A percentile compares a stretch with the other conserved stretches of the same genome.
phyloP scores from a whole-genome alignment of 768 basidiomycete genomes.

The Podaxis carcinomalis region DNA sequence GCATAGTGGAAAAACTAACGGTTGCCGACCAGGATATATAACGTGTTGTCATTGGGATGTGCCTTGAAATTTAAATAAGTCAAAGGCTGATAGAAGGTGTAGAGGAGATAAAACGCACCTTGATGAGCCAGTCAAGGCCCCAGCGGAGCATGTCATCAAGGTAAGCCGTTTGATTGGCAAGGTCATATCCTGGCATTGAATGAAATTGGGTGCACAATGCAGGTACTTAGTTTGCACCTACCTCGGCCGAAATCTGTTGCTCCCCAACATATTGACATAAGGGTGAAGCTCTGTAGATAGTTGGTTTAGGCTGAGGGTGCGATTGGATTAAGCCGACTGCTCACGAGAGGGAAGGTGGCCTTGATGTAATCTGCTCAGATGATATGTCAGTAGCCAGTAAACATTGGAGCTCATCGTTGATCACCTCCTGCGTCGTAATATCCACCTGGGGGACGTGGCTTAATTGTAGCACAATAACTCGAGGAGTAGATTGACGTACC shows the following conservation, averaged over 20 bases:
- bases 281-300: conserved; percentile 57
- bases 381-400: neutral
- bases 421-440: conserved; percentile 92
- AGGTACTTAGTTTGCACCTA: conserved; percentile 18
- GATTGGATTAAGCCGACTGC: conserved; percentile 14
- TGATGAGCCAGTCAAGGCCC: conserved; percentile 91
- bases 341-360: conserved; percentile 77
- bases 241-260: conserved; percentile 81
- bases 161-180: conserved; percentile 84
- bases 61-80: conserved; percentile 44
- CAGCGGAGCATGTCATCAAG: conserved; percentile 90
- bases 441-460: conserved; percentile 38
- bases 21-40: conserved; percentile 76
- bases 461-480: neutral
- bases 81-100: neutral
- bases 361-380: conserved; percentile 73
- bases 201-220: neutral
- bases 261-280: conserved; percentile 90
- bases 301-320: neutral
- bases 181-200: conserved; percentile 59
- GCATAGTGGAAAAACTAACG: conserved; percentile 32
- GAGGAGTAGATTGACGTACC: conserved; percentile 31
- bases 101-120: conserved; percentile 39
- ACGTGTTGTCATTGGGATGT: conserved; percentile 66
- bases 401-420: conserved; percentile 7